Evolutionary conservation across 1,284 basidiomycete genomes (phyloP).

Genomic region (Pisolithus thermaeus): DNA sequence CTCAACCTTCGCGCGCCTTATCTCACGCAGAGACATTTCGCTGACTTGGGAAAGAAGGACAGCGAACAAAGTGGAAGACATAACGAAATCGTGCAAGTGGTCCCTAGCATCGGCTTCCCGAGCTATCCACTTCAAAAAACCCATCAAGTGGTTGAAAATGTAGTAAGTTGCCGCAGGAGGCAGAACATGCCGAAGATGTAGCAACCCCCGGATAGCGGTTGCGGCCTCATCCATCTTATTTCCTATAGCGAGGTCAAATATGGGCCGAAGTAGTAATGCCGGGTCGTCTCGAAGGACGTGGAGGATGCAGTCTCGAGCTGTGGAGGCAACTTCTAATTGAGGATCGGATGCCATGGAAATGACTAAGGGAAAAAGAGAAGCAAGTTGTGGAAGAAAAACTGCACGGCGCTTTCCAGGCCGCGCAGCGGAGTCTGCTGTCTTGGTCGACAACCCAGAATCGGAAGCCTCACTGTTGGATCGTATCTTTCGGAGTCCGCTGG

Average conservation of each 20-base stretch:
- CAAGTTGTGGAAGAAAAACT: conserved; percentile 59
- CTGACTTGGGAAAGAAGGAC: conserved; percentile 59
- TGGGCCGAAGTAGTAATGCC: conserved; percentile 52
- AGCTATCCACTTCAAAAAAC: conserved; percentile 59
- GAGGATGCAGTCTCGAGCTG: conserved; percentile 53
- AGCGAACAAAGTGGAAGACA: conserved; percentile 51
- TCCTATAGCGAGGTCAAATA: conserved; percentile 54
- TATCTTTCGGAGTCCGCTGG: conserved; percentile 33
- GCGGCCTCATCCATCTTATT: conserved; percentile 42
- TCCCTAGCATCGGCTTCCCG: conserved; percentile 36
- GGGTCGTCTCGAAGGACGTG: conserved; percentile 76
- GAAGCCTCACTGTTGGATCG: conserved; percentile 23
- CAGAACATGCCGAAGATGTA: conserved; percentile 48
- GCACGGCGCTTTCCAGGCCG: conserved; percentile 51
- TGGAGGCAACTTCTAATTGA: conserved; percentile 49
- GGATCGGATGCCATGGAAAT: conserved; percentile 47
- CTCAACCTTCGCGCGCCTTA: conserved; percentile 72
- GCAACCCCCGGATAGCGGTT: conserved; percentile 44
- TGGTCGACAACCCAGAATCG: conserved; percentile 36
- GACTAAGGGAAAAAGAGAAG: conserved; percentile 47
- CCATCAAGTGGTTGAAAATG: conserved; percentile 65
- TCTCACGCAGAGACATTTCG: conserved; percentile 67
- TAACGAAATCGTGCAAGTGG: conserved; percentile 37
- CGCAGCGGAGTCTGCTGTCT: conserved; percentile 48
- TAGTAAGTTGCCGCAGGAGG: conserved; percentile 66